A percentile compares a stretch with the other conserved stretches of the same genome.
Evolutionary conservation across 306 rosid species (phyloP).

Genomic region (Geum urbanum): DNA sequence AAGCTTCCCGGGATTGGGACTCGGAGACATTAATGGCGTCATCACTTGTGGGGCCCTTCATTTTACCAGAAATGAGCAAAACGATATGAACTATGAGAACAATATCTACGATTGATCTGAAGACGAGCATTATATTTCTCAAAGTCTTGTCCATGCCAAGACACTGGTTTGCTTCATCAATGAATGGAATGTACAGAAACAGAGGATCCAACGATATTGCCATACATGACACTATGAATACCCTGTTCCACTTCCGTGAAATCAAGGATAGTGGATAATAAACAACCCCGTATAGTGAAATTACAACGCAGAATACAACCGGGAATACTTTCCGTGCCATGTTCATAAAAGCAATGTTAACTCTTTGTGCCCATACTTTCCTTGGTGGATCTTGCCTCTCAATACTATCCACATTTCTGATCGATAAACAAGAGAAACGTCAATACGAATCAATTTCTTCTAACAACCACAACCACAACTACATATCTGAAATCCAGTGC

Average conservation of each 20-base stretch:
- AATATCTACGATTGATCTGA: slow-evolving; percentile 27
- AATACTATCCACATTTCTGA: background rate
- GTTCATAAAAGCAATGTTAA: background rate
- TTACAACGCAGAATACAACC: too few species aligned
- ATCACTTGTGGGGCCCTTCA: background rate
- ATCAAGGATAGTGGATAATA: too few species aligned
- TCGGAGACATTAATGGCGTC: background rate
- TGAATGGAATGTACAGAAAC: slow-evolving; percentile 36
- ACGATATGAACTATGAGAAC: slow-evolving; percentile 19
- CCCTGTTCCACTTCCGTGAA: background rate
- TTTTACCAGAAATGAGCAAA: rapidly evolving
- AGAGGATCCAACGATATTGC: slow-evolving; percentile 31
- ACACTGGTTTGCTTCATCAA: slow-evolving; percentile 23
- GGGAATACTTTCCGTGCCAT: too few species aligned
- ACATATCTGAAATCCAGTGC: too few species aligned
- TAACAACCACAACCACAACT: too few species aligned
- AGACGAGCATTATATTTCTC: slow-evolving; percentile 14
- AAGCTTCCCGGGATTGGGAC: too few species aligned
- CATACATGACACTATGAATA: slow-evolving; percentile 20
- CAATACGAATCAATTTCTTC: too few species aligned
- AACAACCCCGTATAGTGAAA: too few species aligned
- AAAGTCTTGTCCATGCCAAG: slow-evolving; percentile 26
- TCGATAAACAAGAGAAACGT: background rate
- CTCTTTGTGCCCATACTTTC: background rate
- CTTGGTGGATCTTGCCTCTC: background rate